A percentile compares a stretch with the other conserved stretches of the same genome.
phyloP scores from a whole-genome alignment of 1,284 basidiomycete species.

The Porogramme epimiltina region DNA sequence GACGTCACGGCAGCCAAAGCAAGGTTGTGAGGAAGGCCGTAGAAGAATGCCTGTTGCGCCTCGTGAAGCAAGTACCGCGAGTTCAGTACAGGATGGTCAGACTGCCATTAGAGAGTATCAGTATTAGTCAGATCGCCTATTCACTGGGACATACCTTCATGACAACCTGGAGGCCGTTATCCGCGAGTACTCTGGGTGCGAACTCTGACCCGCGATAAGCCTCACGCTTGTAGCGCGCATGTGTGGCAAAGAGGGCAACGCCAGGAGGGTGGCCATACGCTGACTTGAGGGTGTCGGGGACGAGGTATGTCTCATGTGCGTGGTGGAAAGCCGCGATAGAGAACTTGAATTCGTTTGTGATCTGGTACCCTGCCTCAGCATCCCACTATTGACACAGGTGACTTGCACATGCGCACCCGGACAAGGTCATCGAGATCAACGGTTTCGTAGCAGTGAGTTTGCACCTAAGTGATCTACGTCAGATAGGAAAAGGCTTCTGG shows the following conservation, averaged over 20 bases:
- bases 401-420: slow-evolving; percentile 41
- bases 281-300: slow-evolving; percentile 78
- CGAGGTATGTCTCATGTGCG: slow-evolving; percentile 84
- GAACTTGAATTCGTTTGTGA: slow-evolving; percentile 82
- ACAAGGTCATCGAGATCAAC: slow-evolving; percentile 54
- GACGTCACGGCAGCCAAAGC: slow-evolving; percentile 78
- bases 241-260: slow-evolving; percentile 73
- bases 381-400: no score
- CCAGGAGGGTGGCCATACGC: slow-evolving; percentile 68
- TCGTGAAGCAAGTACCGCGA: slow-evolving; percentile 82
- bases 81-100: slow-evolving; percentile 75
- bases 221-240: slow-evolving; percentile 76
- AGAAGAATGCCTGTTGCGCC: slow-evolving; percentile 88
- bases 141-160: slow-evolving; percentile 61
- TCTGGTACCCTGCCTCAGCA: slow-evolving; percentile 33
- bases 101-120: slow-evolving; percentile 40
- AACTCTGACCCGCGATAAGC: slow-evolving; percentile 86
- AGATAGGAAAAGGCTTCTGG: background rate
- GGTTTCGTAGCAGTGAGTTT: slow-evolving; percentile 66
- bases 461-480: slow-evolving; percentile 47
- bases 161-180: slow-evolving; percentile 73
- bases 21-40: slow-evolving; percentile 57
- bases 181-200: slow-evolving; percentile 77
- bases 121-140: background rate
- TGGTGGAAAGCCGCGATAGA: slow-evolving; percentile 85